Evolutionary conservation across 257 asterid genomes (phyloP), one percentile per base, ranked within the genome.

Genomic region (Nicotiana noctiflora): DNA sequence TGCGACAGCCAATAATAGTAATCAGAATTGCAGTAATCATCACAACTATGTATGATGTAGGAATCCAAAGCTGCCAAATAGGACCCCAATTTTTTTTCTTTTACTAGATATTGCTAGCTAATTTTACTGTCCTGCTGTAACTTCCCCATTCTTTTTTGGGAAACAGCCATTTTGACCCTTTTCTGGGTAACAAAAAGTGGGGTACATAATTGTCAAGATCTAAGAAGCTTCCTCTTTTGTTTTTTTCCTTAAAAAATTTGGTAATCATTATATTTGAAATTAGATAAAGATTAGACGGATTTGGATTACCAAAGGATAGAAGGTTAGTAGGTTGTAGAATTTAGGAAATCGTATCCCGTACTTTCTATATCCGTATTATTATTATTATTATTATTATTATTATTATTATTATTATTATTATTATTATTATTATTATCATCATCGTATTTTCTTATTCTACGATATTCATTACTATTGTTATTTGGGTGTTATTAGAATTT

Each of bases 61-160:
- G 76, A 67, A 67, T 67, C 76, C 76, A 67, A 67, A 67, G 53
- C 76, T 34, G 19, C 55, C 6, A 34, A 53, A 65, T 67, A 34
- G 76, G 76, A 67, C 76, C 76, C 18, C 37, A 32, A 1, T 7
- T 8, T 40, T 40, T 8, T 40, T 8, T 10, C 12, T 40, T 40
- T 40, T 3, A 40, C 75, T 3, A 34, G 75, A 67, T 34, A 67
- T 34, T 67, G 76, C 55, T 18, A 34, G 18, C 29, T 18, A 67
- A 34, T 34, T 34, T 40, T 66, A 32, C 14, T 32, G 75, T 8
- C 14, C 23, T 64, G 2, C 4, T 31, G 74, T 40, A 31, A 31
- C 49, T 31, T 1, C 14, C 49, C 17, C 74, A 15, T 21, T 6
- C 18, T 1, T 32, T 14, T 29, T 17, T 8, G 74, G 25, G n/a